A percentile compares a stretch with the other conserved stretches of the same genome.
These are phyloP conservation scores for Eucalyptus urophylla DNA, from an alignment of 345 rosid species.

Conservation along the genomic window DNA sequence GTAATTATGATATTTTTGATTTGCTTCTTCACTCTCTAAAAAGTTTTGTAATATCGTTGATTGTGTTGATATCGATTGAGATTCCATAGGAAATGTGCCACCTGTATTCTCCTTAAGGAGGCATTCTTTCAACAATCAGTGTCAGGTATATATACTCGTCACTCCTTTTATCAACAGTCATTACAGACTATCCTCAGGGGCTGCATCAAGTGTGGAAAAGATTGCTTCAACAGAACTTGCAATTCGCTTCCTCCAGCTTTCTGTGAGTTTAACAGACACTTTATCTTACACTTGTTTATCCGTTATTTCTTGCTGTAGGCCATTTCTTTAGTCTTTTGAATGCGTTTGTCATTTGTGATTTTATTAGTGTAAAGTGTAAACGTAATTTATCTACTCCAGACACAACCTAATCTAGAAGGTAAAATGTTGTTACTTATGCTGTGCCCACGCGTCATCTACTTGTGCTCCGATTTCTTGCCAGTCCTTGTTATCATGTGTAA, in stretches of 20 bases:
- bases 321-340: not conserved
- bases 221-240: slow-evolving; percentile 93
- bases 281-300: not conserved
- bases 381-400: not conserved
- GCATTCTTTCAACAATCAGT: not conserved
- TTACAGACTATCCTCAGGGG: slow-evolving; percentile 88
- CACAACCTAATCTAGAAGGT: not conserved
- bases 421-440: not conserved
- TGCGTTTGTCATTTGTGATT: not conserved
- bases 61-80: not conserved
- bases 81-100: not conserved
- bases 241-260: slow-evolving; percentile 81
- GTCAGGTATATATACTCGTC: not conserved
- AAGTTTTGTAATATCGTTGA: not conserved
- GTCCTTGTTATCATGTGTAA: not conserved
- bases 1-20: slow-evolving; percentile 54
- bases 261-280: slow-evolving; percentile 31
- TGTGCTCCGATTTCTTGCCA: not conserved
- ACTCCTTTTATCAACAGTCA: not conserved
- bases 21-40: not conserved
- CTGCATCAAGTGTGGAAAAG: slow-evolving; percentile 87
- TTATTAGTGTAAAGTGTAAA: not conserved
- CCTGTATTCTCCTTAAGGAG: not conserved
- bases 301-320: not conserved
- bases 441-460: not conserved